Evolutionary conservation across 345 rosid species (phyloP), one percentile per base, ranked within the genome.

Genomic region (Barbarea vulgaris): DNA sequence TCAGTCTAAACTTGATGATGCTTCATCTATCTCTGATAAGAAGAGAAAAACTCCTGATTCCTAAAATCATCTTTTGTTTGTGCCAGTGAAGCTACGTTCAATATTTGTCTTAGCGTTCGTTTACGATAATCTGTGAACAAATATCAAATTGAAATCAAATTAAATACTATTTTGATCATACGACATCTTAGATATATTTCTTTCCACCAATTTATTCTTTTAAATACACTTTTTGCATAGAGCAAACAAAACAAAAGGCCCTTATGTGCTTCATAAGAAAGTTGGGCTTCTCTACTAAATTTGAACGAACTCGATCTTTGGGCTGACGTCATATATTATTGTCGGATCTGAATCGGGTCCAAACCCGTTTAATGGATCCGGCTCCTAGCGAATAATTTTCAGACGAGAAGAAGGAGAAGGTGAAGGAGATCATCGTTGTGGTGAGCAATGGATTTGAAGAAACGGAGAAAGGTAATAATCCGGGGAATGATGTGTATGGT

Each of bases 21-120:
- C 71, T 30, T 81, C 91, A 56, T 63, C 87, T 9, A 67, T 81
- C 55, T 67, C 88, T 30, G 80, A 84, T 77, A 82, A 72, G 57
- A 93, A 91, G 87, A 84, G 96, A 82, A 88, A 90, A 82, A 70
- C 91, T 52, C 84, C 88, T n/a, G 91, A 87, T 24, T 24, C 85
- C 41, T 91, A 55, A 79, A 33, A 2, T 48, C 25, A 76, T 24
- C 41, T 44, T 42, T 33, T 34, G 27, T 42, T 33, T 34, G 27
- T 47, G 65, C 69, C 19, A 39, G 31, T 39, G 64, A 41, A 54
- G 42, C 74, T 24, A 3, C 42, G 50, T 50, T 33, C 19, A 59
- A 13, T 51, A 21, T n/a, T 22, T 30, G 34, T 69, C 22, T n/a
- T 69, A 24, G 28, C 22, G 25, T 44, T 69, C 28, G 22, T 59